These are phyloP conservation scores for Suillus decipiens DNA, from an alignment of 768 basidiomycete species.

Conservation along the genomic window DNA sequence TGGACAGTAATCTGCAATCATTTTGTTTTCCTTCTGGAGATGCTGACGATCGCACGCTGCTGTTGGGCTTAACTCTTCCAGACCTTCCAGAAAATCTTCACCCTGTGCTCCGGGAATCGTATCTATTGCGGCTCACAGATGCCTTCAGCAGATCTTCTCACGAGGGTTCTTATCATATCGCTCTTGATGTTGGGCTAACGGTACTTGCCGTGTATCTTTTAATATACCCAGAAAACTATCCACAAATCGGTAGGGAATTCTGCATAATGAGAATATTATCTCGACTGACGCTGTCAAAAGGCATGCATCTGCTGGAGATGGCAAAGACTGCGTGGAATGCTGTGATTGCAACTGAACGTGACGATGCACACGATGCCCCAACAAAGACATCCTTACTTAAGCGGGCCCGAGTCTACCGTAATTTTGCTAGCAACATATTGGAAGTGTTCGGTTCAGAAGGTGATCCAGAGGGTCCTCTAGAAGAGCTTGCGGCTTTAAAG, in stretches of 20 bases:
- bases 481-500: constrained; percentile 51
- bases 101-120: constrained; percentile 54
- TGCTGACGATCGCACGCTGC: constrained; percentile 20
- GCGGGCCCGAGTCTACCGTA: constrained; percentile 40
- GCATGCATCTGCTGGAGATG: constrained; percentile 74
- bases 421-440: constrained; percentile 43
- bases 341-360: constrained; percentile 36
- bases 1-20: constrained; percentile 37
- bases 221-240: constrained; percentile 76
- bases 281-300: constrained; percentile 37
- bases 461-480: constrained; percentile 59
- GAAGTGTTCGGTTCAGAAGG: constrained; percentile 60
- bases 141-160: constrained; percentile 72
- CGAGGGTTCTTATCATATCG: constrained; percentile 55
- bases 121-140: constrained; percentile 58
- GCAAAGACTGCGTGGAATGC: constrained; percentile 81
- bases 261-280: not conserved
- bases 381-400: constrained; percentile 26
- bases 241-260: constrained; percentile 67
- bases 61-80: constrained; percentile 17
- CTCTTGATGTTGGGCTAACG: constrained; percentile 54
- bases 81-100: constrained; percentile 28
- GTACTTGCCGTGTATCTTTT: constrained; percentile 67
- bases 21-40: constrained; percentile 38
- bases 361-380: constrained; percentile 7